Evolutionary conservation across 2,329 filamentous ascomycete species (phyloP), one percentile per base, ranked within the genome.

Genomic region (Epichloe sp.): DNA sequence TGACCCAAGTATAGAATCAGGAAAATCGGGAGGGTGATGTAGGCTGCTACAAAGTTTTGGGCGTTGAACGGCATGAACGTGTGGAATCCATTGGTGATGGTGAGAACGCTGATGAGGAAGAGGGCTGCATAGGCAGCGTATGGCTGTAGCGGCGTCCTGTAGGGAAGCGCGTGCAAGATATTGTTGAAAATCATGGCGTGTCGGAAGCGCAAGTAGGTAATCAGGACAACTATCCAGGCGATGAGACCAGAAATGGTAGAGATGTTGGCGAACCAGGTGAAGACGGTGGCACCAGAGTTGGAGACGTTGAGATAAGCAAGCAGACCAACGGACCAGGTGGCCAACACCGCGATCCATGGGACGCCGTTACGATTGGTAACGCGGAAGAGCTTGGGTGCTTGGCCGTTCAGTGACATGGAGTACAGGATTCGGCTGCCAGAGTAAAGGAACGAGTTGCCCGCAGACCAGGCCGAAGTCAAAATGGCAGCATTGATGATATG

Each of bases 31-130:
- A 84, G 69, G 10, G 73, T 83, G 59, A 86, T 72, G 59, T 82
- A 88, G 59, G 68, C 74, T 0, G 78, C 77, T n/a, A 83, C 53
- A 59, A 93, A 93, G 58, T 73, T 72, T 5, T 74, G 71, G 0
- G 74, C 76, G 15, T 72, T 76, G 77, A 82, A 91, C 31, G 80
- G 78, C 63, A 83, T 84, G 63, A 91, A 90, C 14, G 85, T 77
- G 37, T 82, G 77, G 66, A 89, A 91, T 1, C 85, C 86, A 59
- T 88, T 88, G 57, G 86, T 82, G 3, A 90, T 66, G 1, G 76
- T 78, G n/a, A 90, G 71, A 26, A 87, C 66, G 3, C 65, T 62
- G 49, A 88, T 75, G 23, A 80, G 61, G 15, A 76, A 62, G 1
- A 88, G 73, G 10, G 76, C 73, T 50, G 77, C 66, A 59, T 75